Percentiles rank a stretch among this genome's conserved stretches.
Evolutionary conservation across 805 yeast genomes (phyloP).

Genomic region (Metschnikowia sp.): DNA sequence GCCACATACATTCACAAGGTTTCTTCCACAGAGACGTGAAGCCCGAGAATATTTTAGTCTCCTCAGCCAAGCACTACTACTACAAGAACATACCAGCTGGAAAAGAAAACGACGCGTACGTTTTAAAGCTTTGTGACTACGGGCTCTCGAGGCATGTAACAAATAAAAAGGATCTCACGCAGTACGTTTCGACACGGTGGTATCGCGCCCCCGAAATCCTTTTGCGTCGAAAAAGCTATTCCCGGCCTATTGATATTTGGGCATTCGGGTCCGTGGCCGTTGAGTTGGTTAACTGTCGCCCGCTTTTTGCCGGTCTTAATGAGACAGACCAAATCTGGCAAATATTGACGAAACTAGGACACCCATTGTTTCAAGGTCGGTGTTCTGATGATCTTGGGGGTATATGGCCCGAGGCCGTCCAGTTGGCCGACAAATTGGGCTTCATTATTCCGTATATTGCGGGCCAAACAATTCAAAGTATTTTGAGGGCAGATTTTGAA

Average conservation of each 20-base stretch:
- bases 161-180: constrained; percentile 58
- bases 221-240: constrained; percentile 57
- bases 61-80: constrained; percentile 54
- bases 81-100: constrained; percentile 40
- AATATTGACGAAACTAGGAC: constrained; percentile 67
- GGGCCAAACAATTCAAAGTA: constrained; percentile 38
- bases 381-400: constrained; percentile 51
- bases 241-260: constrained; percentile 78
- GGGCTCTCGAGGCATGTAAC: constrained; percentile 67
- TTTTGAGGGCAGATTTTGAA: constrained; percentile 18
- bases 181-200: constrained; percentile 84
- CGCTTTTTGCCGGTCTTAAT: constrained; percentile 80
- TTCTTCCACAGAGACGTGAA: constrained; percentile 88
- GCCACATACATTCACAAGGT: constrained; percentile 70
- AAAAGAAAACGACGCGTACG: constrained; percentile 45
- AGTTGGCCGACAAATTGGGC: constrained; percentile 52
- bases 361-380: constrained; percentile 48
- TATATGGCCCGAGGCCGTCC: constrained; percentile 62
- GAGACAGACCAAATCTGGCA: constrained; percentile 77
- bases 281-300: constrained; percentile 67
- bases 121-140: constrained; percentile 75
- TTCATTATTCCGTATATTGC: constrained; percentile 52
- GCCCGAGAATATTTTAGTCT: constrained; percentile 85
- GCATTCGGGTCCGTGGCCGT: constrained; percentile 79
- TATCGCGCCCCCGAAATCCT: constrained; percentile 81